Conservation (phyloP, 176 grass and related monocot species). For the Paspalum notatum region DNA sequence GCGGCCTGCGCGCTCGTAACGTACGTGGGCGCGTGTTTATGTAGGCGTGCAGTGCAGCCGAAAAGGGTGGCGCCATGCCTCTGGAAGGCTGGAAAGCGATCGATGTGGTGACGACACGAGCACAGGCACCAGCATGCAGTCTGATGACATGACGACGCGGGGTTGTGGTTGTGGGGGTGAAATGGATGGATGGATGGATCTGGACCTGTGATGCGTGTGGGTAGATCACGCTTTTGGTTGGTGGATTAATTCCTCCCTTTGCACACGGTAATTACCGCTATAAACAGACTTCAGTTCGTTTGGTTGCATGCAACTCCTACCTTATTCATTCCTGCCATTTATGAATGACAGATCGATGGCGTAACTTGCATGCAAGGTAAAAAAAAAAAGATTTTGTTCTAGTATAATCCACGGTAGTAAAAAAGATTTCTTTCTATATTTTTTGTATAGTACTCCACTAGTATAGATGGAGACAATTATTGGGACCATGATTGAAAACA, state of each 20-base stretch:
- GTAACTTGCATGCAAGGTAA: neutral
- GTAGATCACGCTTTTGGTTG: slow-evolving; percentile 32
- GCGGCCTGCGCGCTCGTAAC: neutral
- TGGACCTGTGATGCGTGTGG: neutral
- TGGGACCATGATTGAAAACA: neutral
- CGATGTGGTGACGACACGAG: slow-evolving; percentile 2
- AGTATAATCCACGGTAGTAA: neutral
- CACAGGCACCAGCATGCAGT: neutral
- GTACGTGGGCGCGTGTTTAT: neutral
- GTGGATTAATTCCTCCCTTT: neutral
- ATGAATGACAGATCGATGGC: neutral
- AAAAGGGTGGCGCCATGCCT: slow-evolving; percentile 8
- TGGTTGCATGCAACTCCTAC: neutral
- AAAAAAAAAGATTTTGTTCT: neutral
- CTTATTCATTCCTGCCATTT: neutral
- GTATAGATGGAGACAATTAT: neutral
- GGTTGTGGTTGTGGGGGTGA: neutral
- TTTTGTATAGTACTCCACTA: neutral
- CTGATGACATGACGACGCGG: neutral
- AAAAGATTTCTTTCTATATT: neutral
- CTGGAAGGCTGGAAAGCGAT: neutral
- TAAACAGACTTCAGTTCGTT: neutral
- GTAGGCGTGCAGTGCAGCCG: neutral
- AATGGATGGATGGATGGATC: neutral
- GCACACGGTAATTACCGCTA: neutral